Base-by-base conservation (phyloP, 2,329 filamentous ascomycete species). In the Xylariaceae sp. region DNA sequence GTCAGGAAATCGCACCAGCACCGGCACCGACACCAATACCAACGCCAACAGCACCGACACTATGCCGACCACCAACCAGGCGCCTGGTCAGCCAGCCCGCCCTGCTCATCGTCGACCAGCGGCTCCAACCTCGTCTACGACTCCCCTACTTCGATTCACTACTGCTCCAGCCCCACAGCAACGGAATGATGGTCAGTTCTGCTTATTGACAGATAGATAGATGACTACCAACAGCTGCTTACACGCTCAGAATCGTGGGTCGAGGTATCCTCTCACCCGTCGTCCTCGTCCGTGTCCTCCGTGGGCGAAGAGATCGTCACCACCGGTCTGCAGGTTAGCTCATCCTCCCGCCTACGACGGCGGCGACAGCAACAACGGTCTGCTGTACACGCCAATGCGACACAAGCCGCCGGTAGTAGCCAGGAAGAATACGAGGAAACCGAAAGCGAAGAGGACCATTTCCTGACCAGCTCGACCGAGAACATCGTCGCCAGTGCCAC, bases 401-500 rank as follows among this genome's bases (percentile, higher is more conserved):
- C 60, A 51, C 72, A 71, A 49, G 43, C 21, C 49, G 75, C 73
- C 12, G 60, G 16, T 30, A 95, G 90, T 71, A 95, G 92, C 65
- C 90, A 96, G 69, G 92, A 96, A 63, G 92, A 96, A 73, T 95
- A 95, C 65, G 90, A 95, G 32, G 91, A 96, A 74, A 95, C 88
- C 58, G 91, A 95, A 70, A 95, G 82, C 71, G 92, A 96, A 58
- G 90, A 91, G 40, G 92, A 96, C 64, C 81, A 80, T 13, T 63
- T 81, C 10, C 69, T 85, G 66, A 78, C 78, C 1, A 84, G 80
- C 62, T 85, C 83, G 13, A 78, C 75, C 43, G 83, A 85, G 62
- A 77, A 81, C 53, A 65, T 77, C 57, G 42, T 67, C 51, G 51
- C 67, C 47, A 49, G 69, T 42, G 56, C 60, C 65, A 34, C 64